Conservation (phyloP, 2,329 filamentous ascomycete species). For the Sporothrix curviconia region DNA sequence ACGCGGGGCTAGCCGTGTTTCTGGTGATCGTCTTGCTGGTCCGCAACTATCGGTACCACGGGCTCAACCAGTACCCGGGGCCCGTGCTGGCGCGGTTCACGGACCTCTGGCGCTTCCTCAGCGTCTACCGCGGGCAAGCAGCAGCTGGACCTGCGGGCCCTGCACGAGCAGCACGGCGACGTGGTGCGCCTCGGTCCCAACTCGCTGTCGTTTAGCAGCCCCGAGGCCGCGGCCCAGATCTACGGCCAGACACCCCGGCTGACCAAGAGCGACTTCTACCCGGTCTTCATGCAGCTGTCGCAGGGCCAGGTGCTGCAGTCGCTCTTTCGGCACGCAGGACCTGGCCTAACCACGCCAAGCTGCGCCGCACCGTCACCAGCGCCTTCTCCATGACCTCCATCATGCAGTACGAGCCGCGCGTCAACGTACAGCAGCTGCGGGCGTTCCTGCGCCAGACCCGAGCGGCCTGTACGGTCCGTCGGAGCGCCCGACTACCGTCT, state of each 20-base stretch:
- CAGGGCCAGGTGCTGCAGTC: constrained; percentile 7
- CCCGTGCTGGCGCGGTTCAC: constrained; percentile 60
- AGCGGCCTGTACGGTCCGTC: constrained; percentile 27
- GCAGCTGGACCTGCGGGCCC: constrained; percentile 57
- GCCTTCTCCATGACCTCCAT: constrained; percentile 34
- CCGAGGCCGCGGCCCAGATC: constrained; percentile 64
- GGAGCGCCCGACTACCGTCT: constrained; percentile 9
- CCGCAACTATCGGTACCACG: constrained; percentile 43
- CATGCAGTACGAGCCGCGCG: constrained; percentile 42
- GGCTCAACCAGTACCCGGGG: constrained; percentile 64
- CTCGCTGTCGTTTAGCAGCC: constrained; percentile 63
- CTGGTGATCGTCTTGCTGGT: constrained; percentile 34
- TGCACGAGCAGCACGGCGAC: constrained; percentile 66
- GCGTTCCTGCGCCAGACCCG: constrained; percentile 34
- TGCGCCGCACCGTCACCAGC: constrained; percentile 18
- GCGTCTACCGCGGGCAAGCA: constrained; percentile 57
- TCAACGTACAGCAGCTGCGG: constrained; percentile 40
- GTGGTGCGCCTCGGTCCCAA: constrained; percentile 70
- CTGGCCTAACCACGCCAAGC: constrained; percentile 4
- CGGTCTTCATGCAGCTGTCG: constrained; percentile 11
- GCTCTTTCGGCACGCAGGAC: constrained; percentile 12
- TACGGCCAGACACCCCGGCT: constrained; percentile 51
- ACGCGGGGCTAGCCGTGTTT: too few species aligned
- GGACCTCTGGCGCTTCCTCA: constrained; percentile 67
- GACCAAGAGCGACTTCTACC: constrained; percentile 12